These are phyloP conservation scores for Lactarius hengduanensis DNA, from an alignment of 768 basidiomycete genomes.

Conservation along the genomic window DNA sequence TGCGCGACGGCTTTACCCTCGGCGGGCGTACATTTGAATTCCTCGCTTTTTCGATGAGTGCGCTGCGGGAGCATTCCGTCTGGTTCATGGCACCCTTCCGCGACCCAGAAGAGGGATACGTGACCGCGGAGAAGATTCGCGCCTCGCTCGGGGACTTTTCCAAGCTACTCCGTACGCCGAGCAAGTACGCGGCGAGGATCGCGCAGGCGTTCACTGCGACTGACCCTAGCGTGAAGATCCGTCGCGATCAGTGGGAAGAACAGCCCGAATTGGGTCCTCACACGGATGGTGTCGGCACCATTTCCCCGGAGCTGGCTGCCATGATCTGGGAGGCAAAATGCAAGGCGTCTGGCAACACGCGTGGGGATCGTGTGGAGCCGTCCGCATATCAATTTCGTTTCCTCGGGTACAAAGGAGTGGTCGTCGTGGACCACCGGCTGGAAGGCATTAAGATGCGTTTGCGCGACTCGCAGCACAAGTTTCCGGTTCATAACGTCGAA, in stretches of 20 bases:
- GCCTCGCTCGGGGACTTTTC: slow-evolving; percentile 66
- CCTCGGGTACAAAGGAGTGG: slow-evolving; percentile 78
- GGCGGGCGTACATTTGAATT: slow-evolving; percentile 76
- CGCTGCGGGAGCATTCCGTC: slow-evolving; percentile 77
- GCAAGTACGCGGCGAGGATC: slow-evolving; percentile 80
- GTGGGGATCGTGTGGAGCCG: slow-evolving; percentile 1
- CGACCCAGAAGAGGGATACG: slow-evolving; percentile 41
- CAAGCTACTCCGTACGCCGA: slow-evolving; percentile 48
- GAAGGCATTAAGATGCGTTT: slow-evolving; percentile 67
- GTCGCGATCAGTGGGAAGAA: slow-evolving; percentile 56
- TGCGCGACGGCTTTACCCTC: slow-evolving; percentile 66
- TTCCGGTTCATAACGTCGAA: slow-evolving; percentile 48
- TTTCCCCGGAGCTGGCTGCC: slow-evolving; percentile 42
- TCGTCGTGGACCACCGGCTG: slow-evolving; percentile 58
- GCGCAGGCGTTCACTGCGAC: slow-evolving; percentile 86
- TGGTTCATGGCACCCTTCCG: slow-evolving; percentile 76
- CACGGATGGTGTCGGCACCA: slow-evolving; percentile 62
- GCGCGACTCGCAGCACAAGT: slow-evolving; percentile 75
- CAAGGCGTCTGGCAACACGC: slow-evolving; percentile 31
- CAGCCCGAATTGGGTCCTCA: slow-evolving; percentile 60
- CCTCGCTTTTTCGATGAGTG: slow-evolving; percentile 77
- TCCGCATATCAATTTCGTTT: slow-evolving; percentile 78
- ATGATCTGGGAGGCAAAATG: slow-evolving; percentile 60
- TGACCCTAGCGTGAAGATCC: slow-evolving; percentile 63
- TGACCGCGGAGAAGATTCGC: slow-evolving; percentile 62